Evolutionary conservation across 306 rosid genomes (phyloP).

Genomic region (Quercus variabilis): DNA sequence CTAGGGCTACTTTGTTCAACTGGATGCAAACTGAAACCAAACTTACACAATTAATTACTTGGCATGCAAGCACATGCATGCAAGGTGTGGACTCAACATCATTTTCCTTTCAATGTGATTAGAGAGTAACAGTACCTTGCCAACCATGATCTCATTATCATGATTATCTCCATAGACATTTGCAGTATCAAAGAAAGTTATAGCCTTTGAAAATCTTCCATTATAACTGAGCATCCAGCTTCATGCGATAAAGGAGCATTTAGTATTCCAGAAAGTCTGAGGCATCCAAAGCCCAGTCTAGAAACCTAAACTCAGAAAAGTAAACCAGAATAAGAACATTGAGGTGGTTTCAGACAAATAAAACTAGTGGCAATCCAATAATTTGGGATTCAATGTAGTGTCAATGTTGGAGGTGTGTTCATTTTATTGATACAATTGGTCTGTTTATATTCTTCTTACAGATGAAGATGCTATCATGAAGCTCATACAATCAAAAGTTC

Average conservation of each 20-base stretch:
- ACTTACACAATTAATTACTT: neutral
- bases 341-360: neutral
- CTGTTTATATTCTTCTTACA: neutral
- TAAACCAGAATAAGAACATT: neutral
- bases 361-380: neutral
- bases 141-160: constrained; percentile 71
- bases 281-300: constrained; percentile 82
- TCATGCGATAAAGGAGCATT: constrained; percentile 63
- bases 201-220: constrained; percentile 52
- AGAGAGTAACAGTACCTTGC: constrained; percentile 39
- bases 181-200: constrained; percentile 71
- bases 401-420: neutral
- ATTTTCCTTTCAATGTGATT: neutral
- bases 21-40: neutral
- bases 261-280: constrained; percentile 60
- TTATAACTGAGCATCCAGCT: constrained; percentile 56
- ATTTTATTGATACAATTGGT: neutral
- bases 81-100: too few species aligned
- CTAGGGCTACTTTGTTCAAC: neutral
- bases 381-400: neutral
- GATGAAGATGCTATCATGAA: neutral
- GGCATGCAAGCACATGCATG: too few species aligned
- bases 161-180: constrained; percentile 52
- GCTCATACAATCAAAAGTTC: too few species aligned
- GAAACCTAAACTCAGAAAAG: constrained; percentile 53